These are phyloP conservation scores for Aureobasidium sp. DNA, from an alignment of 2,329 filamentous ascomycete species.

Conservation along the genomic window DNA sequence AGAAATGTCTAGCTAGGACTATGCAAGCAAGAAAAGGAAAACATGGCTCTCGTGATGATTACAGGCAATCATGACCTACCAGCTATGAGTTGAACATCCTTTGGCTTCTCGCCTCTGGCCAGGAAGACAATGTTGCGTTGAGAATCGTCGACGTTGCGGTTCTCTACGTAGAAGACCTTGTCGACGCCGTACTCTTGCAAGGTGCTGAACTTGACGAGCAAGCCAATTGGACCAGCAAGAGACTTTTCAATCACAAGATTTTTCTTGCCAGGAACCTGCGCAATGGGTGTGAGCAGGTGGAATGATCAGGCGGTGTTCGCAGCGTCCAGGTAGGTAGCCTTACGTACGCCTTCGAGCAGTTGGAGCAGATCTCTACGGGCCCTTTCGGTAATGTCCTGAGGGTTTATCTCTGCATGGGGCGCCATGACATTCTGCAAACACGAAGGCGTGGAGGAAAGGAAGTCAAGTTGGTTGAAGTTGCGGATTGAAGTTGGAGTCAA, in stretches of 20 bases:
- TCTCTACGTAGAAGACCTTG: conserved; percentile 94
- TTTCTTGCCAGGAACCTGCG: conserved; percentile 93
- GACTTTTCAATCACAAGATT: conserved; percentile 89
- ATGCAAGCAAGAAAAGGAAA: conserved; percentile 1
- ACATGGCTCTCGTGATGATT: conserved; percentile 8
- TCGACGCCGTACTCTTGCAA: conserved; percentile 96
- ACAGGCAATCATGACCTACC: conserved; percentile 46
- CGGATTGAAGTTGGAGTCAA: neutral
- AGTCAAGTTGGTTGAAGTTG: neutral
- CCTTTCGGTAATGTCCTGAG: conserved; percentile 67
- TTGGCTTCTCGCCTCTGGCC: conserved; percentile 79
- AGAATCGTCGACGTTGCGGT: conserved; percentile 86
- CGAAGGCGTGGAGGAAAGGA: neutral
- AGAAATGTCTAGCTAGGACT: neutral
- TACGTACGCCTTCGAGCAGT: conserved; percentile 89
- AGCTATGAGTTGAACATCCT: conserved; percentile 75
- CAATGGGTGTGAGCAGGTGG: conserved; percentile 12
- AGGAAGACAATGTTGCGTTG: conserved; percentile 95
- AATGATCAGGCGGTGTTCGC: neutral
- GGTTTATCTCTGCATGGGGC: conserved; percentile 49
- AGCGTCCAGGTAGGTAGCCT: conserved; percentile 23
- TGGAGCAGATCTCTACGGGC: conserved; percentile 81
- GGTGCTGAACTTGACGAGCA: conserved; percentile 90
- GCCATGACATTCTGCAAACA: conserved; percentile 26
- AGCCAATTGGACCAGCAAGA: conserved; percentile 78